Conservation (phyloP, 2,329 filamentous ascomycete genomes). For the Aspergillus flavus region DNA sequence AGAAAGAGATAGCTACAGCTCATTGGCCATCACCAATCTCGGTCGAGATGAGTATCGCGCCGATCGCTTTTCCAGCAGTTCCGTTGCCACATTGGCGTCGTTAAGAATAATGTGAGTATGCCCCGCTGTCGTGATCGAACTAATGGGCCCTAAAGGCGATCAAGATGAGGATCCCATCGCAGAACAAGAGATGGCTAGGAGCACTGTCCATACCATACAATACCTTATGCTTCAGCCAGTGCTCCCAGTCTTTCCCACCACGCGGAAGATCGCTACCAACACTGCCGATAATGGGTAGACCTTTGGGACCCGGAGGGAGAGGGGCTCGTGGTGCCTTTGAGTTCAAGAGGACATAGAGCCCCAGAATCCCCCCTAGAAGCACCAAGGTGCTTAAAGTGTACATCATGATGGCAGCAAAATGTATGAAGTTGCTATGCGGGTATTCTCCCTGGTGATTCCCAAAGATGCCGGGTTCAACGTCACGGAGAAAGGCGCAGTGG, state of each 20-base stretch:
- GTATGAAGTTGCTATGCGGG: neutral
- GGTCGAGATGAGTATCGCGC: slow-evolving; percentile 31
- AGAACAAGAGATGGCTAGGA: too few species aligned
- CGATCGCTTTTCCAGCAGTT: slow-evolving; percentile 38
- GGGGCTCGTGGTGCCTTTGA: neutral
- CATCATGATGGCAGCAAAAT: neutral
- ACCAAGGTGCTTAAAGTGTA: neutral
- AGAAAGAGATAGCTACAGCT: neutral
- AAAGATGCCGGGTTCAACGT: neutral
- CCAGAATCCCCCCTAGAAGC: neutral
- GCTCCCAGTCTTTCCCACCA: slow-evolving; percentile 38
- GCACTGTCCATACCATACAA: slow-evolving; percentile 29
- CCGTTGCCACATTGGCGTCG: slow-evolving; percentile 29
- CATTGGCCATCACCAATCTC: slow-evolving; percentile 23
- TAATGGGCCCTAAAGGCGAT: slow-evolving; percentile 31
- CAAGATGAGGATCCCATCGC: neutral
- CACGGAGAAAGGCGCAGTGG: neutral
- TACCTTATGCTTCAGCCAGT: slow-evolving; percentile 48
- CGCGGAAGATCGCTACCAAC: slow-evolving; percentile 48
- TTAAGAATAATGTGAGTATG: slow-evolving; percentile 38
- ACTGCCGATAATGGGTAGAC: slow-evolving; percentile 53
- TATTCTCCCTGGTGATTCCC: neutral
- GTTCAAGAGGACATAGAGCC: neutral
- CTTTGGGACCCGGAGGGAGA: slow-evolving; percentile 53
- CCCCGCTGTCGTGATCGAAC: slow-evolving; percentile 36